A percentile compares a stretch with the other conserved stretches of the same genome.
Conservation (phyloP, 441 rosid species). For the Adansonia gregorii region DNA sequence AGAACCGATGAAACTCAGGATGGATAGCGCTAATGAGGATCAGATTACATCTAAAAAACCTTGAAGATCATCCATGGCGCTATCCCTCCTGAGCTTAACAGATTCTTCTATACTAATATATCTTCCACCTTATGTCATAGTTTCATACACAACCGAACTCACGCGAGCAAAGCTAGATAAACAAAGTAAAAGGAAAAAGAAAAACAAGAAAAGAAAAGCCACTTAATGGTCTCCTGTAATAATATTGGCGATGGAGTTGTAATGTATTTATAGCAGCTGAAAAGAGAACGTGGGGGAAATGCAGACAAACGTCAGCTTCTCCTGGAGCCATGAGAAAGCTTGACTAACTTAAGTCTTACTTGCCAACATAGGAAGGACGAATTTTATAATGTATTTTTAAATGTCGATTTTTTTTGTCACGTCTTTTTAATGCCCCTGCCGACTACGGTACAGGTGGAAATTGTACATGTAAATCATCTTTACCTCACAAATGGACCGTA, state of each 20-base stretch:
- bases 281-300: slow-evolving; percentile 8
- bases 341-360: slow-evolving; percentile 2
- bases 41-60: background rate
- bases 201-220: background rate
- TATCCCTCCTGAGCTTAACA: slow-evolving; percentile 34
- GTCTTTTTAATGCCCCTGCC: slow-evolving; percentile 37
- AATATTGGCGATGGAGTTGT: slow-evolving; percentile 31
- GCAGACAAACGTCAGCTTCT: slow-evolving; percentile 9
- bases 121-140: background rate
- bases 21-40: slow-evolving; percentile 75
- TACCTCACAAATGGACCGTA: slow-evolving; percentile 1
- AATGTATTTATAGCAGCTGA: slow-evolving; percentile 28
- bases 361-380: background rate
- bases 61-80: slow-evolving; percentile 51
- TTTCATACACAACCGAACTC: background rate
- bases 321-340: slow-evolving; percentile 14
- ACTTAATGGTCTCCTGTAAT: background rate
- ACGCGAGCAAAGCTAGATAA: background rate
- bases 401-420: background rate
- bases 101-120: slow-evolving; percentile 22
- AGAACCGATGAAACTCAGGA: slow-evolving; percentile 95
- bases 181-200: background rate
- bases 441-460: slow-evolving; percentile 44
- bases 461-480: background rate
- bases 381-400: background rate